Evolutionary conservation across 2,329 filamentous ascomycete genomes (phyloP).

Genomic region (Calonectria crousiana): DNA sequence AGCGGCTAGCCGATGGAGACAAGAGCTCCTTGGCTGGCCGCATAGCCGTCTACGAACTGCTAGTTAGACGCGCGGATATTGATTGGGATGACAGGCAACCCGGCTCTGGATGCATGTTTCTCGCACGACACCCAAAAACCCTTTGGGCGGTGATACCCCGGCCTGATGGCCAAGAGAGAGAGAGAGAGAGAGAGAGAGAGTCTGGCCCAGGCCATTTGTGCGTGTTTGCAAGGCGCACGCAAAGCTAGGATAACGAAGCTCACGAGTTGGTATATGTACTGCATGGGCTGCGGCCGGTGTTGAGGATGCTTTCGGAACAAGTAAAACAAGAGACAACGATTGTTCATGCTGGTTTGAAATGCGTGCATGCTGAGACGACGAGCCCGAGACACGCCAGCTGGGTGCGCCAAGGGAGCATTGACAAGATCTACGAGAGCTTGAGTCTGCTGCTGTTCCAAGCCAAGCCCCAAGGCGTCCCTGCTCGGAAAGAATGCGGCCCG

Average conservation of each 20-base stretch:
- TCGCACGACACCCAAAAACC: background rate
- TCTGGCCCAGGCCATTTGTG: background rate
- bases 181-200: background rate
- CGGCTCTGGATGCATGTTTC: background rate
- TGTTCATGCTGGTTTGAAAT: background rate
- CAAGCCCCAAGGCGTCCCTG: background rate
- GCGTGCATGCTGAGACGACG: background rate
- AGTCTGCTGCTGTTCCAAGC: background rate
- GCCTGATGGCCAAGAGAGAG: background rate
- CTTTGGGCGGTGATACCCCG: conserved; percentile 1
- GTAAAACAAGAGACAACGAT: background rate
- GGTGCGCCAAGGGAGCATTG: background rate
- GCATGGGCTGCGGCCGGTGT: background rate
- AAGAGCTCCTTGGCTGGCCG: background rate
- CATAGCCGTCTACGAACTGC: background rate
- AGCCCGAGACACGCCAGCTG: background rate
- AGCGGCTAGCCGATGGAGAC: background rate
- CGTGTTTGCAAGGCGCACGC: background rate
- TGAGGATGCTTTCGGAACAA: background rate
- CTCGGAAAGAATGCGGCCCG: conserved; percentile 3
- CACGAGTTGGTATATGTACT: conserved; percentile 1
- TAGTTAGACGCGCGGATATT: conserved; percentile 1
- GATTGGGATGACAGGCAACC: background rate
- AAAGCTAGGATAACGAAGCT: background rate
- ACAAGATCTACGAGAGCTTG: background rate